A percentile compares a stretch with the other conserved stretches of the same genome.
Conservation (phyloP, 2,329 filamentous ascomycete genomes). For the Curvularia sp. region DNA sequence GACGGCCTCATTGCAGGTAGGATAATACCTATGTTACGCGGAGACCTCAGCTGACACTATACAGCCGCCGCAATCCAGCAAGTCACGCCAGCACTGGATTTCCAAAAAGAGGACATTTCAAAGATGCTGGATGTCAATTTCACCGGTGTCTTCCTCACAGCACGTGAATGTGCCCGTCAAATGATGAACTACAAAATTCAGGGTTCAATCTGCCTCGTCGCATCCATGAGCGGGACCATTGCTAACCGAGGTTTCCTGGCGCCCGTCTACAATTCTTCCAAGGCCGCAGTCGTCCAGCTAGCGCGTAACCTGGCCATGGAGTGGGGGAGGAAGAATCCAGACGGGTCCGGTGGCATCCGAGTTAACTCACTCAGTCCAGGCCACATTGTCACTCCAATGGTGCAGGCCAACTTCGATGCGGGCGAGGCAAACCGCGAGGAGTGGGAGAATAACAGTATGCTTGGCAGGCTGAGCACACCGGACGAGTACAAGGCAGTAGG, state of each 20-base stretch:
- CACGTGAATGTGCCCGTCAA: constrained; percentile 65
- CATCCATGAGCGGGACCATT: constrained; percentile 66
- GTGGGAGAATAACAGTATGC: constrained; percentile 86
- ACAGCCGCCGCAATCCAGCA: constrained; percentile 75
- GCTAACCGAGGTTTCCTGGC: constrained; percentile 68
- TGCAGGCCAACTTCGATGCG: constrained; percentile 75
- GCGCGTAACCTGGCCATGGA: constrained; percentile 72
- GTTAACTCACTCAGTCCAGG: constrained; percentile 82
- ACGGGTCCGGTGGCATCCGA: constrained; percentile 70
- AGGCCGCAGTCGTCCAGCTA: constrained; percentile 75
- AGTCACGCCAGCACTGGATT: constrained; percentile 80
- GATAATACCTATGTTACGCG: neutral
- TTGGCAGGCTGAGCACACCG: constrained; percentile 55
- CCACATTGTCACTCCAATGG: constrained; percentile 83
- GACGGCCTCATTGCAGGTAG: constrained; percentile 74
- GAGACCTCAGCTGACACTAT: neutral
- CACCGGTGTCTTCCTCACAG: constrained; percentile 66
- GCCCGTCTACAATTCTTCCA: constrained; percentile 76
- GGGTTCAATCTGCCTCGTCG: constrained; percentile 67
- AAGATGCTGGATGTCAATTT: constrained; percentile 66
- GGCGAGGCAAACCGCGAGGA: constrained; percentile 67
- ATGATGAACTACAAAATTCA: constrained; percentile 64
- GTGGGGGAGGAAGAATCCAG: constrained; percentile 57
- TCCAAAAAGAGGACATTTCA: constrained; percentile 64
- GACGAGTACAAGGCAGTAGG: constrained; percentile 48